Evolutionary conservation across 2,329 filamentous ascomycete genomes (phyloP).

Genomic region (Pyrenophora seminiperda): DNA sequence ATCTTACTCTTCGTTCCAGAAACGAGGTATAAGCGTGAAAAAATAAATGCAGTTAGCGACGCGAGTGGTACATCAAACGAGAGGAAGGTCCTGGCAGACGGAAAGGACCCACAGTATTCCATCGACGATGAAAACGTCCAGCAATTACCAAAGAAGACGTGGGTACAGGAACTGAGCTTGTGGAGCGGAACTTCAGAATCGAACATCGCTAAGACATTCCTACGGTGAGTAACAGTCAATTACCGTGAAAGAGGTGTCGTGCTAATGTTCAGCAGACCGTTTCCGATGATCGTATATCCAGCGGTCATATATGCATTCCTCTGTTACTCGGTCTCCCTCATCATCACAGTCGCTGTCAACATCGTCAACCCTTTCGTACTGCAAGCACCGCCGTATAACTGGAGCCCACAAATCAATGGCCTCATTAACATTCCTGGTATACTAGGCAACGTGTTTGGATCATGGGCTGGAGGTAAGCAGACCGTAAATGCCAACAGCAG

Average conservation of each 20-base stretch:
- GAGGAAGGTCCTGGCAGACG: slow-evolving; percentile 10
- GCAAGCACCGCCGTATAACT: slow-evolving; percentile 48
- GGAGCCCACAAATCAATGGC: slow-evolving; percentile 44
- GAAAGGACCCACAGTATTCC: slow-evolving; percentile 8
- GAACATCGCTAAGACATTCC: slow-evolving; percentile 44
- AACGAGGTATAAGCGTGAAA: slow-evolving; percentile 43
- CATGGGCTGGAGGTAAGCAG: slow-evolving; percentile 44
- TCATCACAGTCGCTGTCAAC: slow-evolving; percentile 49
- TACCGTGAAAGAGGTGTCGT: too few species aligned
- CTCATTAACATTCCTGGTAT: slow-evolving; percentile 50
- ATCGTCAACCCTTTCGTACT: slow-evolving; percentile 49
- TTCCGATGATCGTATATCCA: slow-evolving; percentile 47
- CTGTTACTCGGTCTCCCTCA: slow-evolving; percentile 46
- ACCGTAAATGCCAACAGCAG: neutral
- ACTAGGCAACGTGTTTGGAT: slow-evolving; percentile 52
- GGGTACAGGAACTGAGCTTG: slow-evolving; percentile 41
- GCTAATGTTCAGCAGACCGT: slow-evolving; percentile 33
- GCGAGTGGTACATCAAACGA: slow-evolving; percentile 16
- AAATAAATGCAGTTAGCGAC: neutral
- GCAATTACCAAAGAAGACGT: slow-evolving; percentile 42
- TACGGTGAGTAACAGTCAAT: slow-evolving; percentile 16
- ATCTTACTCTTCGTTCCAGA: slow-evolving; percentile 48
- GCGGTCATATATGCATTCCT: slow-evolving; percentile 47
- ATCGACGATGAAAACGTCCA: neutral
- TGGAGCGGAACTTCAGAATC: slow-evolving; percentile 41